A percentile compares a stretch with the other conserved stretches of the same genome.
phyloP scores from a whole-genome alignment of 2,329 filamentous ascomycete genomes.

The Helotiales sp. region DNA sequence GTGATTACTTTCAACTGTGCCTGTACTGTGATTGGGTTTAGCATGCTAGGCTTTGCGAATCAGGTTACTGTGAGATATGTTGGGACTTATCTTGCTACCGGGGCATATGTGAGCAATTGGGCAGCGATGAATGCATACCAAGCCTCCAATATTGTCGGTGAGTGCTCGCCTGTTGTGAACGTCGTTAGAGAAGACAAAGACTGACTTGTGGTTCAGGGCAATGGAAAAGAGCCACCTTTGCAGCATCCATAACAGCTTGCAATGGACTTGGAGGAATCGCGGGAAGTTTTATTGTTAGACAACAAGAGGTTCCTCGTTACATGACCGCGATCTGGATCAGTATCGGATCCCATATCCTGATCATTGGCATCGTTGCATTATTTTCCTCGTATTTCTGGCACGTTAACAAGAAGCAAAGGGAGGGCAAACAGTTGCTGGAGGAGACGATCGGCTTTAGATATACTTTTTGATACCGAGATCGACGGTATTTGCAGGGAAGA shows the following conservation, averaged over 20 bases:
- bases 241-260: slow-evolving; percentile 75
- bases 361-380: slow-evolving; percentile 56
- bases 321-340: slow-evolving; percentile 70
- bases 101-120: slow-evolving; percentile 78
- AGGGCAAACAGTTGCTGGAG: slow-evolving; percentile 56
- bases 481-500: slow-evolving; percentile 6
- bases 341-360: slow-evolving; percentile 66
- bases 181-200: neutral
- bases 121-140: slow-evolving; percentile 80
- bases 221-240: slow-evolving; percentile 85
- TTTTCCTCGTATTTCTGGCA: slow-evolving; percentile 60
- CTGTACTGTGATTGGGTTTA: slow-evolving; percentile 39
- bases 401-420: slow-evolving; percentile 54
- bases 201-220: slow-evolving; percentile 55
- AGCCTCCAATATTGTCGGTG: slow-evolving; percentile 79
- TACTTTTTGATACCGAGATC: slow-evolving; percentile 35
- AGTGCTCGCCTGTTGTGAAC: neutral
- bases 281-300: slow-evolving; percentile 69
- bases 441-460: slow-evolving; percentile 39
- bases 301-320: slow-evolving; percentile 65
- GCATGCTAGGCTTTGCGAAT: slow-evolving; percentile 40
- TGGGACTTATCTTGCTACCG: slow-evolving; percentile 55
- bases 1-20: slow-evolving; percentile 42
- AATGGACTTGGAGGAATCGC: slow-evolving; percentile 82
- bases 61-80: slow-evolving; percentile 41